Conservation (phyloP, 257 asterid genomes). For the Apocynum venetum region DNA sequence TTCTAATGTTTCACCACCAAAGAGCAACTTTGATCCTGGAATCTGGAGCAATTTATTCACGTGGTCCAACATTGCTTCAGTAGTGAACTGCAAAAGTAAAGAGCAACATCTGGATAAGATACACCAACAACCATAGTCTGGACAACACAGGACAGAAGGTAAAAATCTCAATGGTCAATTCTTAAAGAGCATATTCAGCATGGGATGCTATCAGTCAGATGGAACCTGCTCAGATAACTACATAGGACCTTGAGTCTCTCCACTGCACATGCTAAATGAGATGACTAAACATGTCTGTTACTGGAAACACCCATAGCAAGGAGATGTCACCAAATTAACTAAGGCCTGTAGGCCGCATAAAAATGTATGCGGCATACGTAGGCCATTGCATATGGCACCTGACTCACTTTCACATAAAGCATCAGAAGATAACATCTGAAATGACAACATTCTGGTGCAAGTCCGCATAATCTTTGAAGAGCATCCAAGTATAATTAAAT, state of each 20-base stretch:
- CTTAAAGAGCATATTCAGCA: background rate
- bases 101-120: background rate
- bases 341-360: background rate
- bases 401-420: background rate
- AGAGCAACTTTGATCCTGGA: constrained; percentile 75
- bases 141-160: background rate
- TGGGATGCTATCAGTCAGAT: background rate
- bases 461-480: background rate
- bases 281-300: background rate
- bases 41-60: constrained; percentile 64
- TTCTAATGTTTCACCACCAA: constrained; percentile 79
- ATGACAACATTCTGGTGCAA: background rate
- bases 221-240: background rate
- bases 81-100: constrained; percentile 54
- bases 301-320: background rate
- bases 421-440: background rate
- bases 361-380: background rate
- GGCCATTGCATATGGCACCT: background rate
- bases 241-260: background rate
- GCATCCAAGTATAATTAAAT: background rate
- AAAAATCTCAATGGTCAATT: background rate
- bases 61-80: constrained; percentile 79
- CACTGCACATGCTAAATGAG: background rate
- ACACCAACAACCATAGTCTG: background rate
- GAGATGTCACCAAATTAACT: background rate